Conservation (phyloP, 2,329 filamentous ascomycete species). For the Neoascochyta sp. region DNA sequence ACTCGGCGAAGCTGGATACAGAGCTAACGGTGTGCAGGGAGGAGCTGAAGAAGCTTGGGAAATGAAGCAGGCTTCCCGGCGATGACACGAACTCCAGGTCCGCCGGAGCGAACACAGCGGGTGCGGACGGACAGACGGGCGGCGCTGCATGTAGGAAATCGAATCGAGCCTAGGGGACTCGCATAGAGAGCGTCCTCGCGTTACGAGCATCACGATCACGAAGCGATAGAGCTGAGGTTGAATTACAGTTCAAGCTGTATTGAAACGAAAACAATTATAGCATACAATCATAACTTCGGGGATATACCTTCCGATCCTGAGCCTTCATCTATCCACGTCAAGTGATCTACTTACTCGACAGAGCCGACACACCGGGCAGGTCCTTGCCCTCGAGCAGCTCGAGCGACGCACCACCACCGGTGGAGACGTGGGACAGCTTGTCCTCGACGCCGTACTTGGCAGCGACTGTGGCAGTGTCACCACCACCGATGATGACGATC, state of each 20-base stretch:
- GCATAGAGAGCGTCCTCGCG: slow-evolving; percentile 2
- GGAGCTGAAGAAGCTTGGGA: slow-evolving; percentile 92
- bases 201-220: slow-evolving; percentile 9
- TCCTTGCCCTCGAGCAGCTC: slow-evolving; percentile 98
- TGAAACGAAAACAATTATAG: slow-evolving; percentile 23
- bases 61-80: slow-evolving; percentile 34
- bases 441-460: slow-evolving; percentile 95
- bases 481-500: slow-evolving; percentile 97
- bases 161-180: not conserved
- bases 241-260: slow-evolving; percentile 15
- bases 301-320: slow-evolving; percentile 33
- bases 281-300: slow-evolving; percentile 35
- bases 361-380: slow-evolving; percentile 84
- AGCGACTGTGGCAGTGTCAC: slow-evolving; percentile 95
- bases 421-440: slow-evolving; percentile 97
- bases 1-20: not conserved
- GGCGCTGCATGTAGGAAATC: no score
- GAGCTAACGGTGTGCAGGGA: slow-evolving; percentile 54
- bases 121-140: no score
- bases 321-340: slow-evolving; percentile 14
- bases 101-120: no score
- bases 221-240: slow-evolving; percentile 2
- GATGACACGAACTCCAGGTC: slow-evolving; percentile 3
- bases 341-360: slow-evolving; percentile 66
- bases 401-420: slow-evolving; percentile 89